phyloP scores from a whole-genome alignment of 176 grass and related monocot genomes.

The Oryza brachyantha region DNA sequence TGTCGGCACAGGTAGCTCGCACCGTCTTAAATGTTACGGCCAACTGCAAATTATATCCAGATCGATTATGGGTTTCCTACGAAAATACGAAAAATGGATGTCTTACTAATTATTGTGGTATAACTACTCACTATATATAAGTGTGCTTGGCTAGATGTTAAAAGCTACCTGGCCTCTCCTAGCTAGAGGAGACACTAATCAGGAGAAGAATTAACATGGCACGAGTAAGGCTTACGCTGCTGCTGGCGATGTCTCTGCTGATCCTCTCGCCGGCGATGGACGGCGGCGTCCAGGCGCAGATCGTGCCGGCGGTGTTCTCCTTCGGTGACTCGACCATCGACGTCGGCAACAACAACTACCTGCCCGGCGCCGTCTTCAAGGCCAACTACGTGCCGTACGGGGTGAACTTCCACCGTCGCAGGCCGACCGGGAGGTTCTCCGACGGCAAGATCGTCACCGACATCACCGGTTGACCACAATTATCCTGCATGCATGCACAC shows the following conservation, averaged over 20 bases:
- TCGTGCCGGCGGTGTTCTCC: slow-evolving; percentile 66
- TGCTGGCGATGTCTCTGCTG: slow-evolving; percentile 2
- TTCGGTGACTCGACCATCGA: slow-evolving; percentile 90
- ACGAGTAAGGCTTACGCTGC: background rate
- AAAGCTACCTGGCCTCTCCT: background rate
- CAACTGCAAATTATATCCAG: background rate
- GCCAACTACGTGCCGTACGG: slow-evolving; percentile 76
- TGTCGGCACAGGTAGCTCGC: background rate
- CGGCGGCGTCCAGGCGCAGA: slow-evolving; percentile 10
- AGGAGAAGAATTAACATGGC: background rate
- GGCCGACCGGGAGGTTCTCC: slow-evolving; percentile 74
- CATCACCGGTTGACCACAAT: slow-evolving; percentile 35
- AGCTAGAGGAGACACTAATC: background rate
- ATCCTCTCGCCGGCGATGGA: background rate
- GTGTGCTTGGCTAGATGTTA: background rate
- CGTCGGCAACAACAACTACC: slow-evolving; percentile 81
- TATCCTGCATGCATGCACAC: too few species aligned
- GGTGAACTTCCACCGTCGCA: slow-evolving; percentile 36
- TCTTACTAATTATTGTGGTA: background rate
- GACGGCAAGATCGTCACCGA: slow-evolving; percentile 81
- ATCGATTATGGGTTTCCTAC: background rate
- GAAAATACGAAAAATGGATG: background rate
- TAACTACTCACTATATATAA: background rate
- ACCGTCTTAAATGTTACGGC: background rate
- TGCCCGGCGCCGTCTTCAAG: slow-evolving; percentile 53